Conservation (phyloP, 345 rosid species). For the Theobroma cacao region DNA sequence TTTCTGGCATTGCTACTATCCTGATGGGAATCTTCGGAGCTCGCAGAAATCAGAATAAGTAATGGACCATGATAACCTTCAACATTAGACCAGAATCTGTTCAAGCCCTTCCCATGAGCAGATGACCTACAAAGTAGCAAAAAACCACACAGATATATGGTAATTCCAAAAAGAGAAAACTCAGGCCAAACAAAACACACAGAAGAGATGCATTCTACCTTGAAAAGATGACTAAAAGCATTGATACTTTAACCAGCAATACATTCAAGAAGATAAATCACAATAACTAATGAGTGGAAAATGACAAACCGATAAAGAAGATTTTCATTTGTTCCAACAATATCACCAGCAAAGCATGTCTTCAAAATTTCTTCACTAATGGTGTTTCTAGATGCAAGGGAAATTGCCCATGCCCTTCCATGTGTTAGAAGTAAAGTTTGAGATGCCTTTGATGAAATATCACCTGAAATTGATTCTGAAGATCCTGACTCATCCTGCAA, state of each 20-base stretch:
- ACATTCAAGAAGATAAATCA: constrained; percentile 7
- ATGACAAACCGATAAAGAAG: constrained; percentile 66
- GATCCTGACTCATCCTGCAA: constrained; percentile 47
- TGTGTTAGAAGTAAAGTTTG: constrained; percentile 41
- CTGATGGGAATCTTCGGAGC: constrained; percentile 39
- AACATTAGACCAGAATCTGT: constrained; percentile 78
- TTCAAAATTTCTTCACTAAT: constrained; percentile 53
- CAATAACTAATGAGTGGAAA: not conserved
- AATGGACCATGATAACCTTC: constrained; percentile 84
- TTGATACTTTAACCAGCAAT: not conserved
- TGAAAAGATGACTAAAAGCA: not conserved
- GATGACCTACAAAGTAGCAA: constrained; percentile 56
- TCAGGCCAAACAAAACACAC: not conserved
- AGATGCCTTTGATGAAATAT: constrained; percentile 26
- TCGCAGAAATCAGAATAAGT: constrained; percentile 62
- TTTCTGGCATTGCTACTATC: constrained; percentile 38
- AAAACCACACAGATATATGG: constrained; percentile 3
- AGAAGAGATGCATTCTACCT: not conserved
- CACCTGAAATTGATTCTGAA: constrained; percentile 34
- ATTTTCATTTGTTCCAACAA: constrained; percentile 35
- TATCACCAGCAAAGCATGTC: constrained; percentile 33
- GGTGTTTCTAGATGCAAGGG: constrained; percentile 42
- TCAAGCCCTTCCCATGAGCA: constrained; percentile 82
- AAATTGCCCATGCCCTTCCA: constrained; percentile 75
- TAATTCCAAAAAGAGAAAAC: constrained; percentile 3